phyloP scores from a whole-genome alignment of 352 stramenopile species.

The Phytophthora uliginosa region DNA sequence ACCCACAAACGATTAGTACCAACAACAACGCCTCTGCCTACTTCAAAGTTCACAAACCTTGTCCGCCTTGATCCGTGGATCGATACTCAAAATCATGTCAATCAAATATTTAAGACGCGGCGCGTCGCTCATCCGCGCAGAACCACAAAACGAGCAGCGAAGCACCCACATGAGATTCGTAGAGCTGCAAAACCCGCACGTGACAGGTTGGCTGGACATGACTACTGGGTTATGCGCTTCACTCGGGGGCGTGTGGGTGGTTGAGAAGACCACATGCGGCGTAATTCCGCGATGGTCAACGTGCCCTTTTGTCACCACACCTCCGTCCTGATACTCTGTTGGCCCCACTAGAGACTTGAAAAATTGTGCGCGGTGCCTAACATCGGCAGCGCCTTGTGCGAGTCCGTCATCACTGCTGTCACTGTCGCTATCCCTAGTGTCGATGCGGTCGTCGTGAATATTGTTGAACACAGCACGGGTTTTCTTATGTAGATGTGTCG shows the following conservation, averaged over 20 bases:
- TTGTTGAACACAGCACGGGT: slow-evolving; percentile 14
- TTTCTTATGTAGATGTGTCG: slow-evolving; percentile 14
- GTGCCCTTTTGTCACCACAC: slow-evolving; percentile 46
- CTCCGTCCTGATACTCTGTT: slow-evolving; percentile 57
- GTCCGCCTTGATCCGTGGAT: slow-evolving; percentile 65
- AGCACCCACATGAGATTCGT: slow-evolving; percentile 78
- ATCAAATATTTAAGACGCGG: slow-evolving; percentile 82
- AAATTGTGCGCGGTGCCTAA: slow-evolving; percentile 31
- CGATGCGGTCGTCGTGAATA: slow-evolving; percentile 20
- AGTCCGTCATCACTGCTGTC: slow-evolving; percentile 28
- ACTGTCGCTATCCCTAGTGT: slow-evolving; percentile 7
- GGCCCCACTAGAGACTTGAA: slow-evolving; percentile 35
- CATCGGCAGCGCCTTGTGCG: slow-evolving; percentile 21
- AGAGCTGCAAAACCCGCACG: slow-evolving; percentile 79
- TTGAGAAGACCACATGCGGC: slow-evolving; percentile 71
- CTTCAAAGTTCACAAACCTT: slow-evolving; percentile 39
- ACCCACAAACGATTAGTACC: neutral
- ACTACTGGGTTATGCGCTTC: slow-evolving; percentile 54
- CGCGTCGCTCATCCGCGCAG: slow-evolving; percentile 74
- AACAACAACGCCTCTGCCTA: neutral
- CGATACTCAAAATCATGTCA: slow-evolving; percentile 81
- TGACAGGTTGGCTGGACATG: slow-evolving; percentile 31
- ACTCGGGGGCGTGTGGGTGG: slow-evolving; percentile 61
- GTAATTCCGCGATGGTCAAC: slow-evolving; percentile 75
- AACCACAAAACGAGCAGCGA: slow-evolving; percentile 79